These are phyloP conservation scores for Sporothrix brasiliensis DNA, from an alignment of 2,329 filamentous ascomycete species.

Conservation along the genomic window DNA sequence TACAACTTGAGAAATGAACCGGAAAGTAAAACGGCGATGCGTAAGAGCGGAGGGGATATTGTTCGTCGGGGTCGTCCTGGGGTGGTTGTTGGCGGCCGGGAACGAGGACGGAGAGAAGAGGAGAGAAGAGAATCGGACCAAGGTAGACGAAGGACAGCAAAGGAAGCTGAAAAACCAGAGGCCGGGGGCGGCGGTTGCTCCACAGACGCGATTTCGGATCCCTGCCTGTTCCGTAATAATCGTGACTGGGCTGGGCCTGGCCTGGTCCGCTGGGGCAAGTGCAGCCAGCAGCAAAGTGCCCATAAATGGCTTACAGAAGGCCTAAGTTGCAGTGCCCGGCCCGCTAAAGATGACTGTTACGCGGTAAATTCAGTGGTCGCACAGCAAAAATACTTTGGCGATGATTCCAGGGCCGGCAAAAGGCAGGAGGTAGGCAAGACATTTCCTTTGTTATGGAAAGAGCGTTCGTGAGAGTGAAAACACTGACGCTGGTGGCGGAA, in stretches of 20 bases:
- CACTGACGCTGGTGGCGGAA: constrained; percentile 21
- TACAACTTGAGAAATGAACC: constrained; percentile 20
- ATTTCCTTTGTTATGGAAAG: neutral
- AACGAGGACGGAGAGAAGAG: constrained; percentile 7
- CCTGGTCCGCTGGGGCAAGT: neutral
- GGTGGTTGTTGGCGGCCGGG: constrained; percentile 21
- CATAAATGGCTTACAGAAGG: neutral
- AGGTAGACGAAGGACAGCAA: constrained; percentile 19
- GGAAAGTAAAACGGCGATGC: neutral
- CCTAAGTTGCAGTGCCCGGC: neutral
- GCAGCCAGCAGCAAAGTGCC: too few relatives aligned
- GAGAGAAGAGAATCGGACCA: constrained; percentile 4
- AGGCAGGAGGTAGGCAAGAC: neutral
- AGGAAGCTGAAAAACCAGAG: constrained; percentile 27
- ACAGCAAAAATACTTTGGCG: neutral
- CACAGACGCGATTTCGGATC: constrained; percentile 28
- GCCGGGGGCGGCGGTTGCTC: constrained; percentile 20
- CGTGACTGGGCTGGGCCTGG: constrained; percentile 9
- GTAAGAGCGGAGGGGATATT: neutral
- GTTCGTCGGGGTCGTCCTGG: neutral
- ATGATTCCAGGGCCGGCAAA: neutral
- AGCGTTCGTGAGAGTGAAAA: neutral
- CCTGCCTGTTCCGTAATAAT: constrained; percentile 27
- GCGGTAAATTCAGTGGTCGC: neutral
- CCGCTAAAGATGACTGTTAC: neutral